A percentile compares a stretch with the other conserved stretches of the same genome.
phyloP scores from a whole-genome alignment of 345 rosid species.

The Salix caprea region DNA sequence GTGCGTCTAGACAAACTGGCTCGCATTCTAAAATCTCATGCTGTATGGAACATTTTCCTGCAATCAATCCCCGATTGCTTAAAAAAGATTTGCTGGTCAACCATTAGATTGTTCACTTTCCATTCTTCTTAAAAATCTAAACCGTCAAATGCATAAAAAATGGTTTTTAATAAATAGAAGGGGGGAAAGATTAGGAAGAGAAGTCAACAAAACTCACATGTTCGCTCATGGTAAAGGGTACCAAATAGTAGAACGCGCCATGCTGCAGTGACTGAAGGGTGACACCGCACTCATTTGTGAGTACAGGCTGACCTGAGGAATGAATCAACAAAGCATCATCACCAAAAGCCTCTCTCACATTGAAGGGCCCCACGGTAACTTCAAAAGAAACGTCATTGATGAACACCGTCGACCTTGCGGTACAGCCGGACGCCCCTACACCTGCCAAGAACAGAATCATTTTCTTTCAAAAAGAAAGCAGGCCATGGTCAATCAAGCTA shows the following conservation, averaged over 20 bases:
- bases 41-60: neutral
- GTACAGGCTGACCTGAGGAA: slow-evolving; percentile 75
- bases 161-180: neutral
- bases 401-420: slow-evolving; percentile 54
- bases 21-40: neutral
- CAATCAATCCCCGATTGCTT: neutral
- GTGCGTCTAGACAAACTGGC: neutral
- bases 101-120: neutral
- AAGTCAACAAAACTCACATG: neutral
- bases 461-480: neutral
- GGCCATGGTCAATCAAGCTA: slow-evolving; percentile 22
- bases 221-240: slow-evolving; percentile 21
- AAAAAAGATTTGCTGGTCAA: neutral
- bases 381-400: slow-evolving; percentile 88
- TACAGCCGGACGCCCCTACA: slow-evolving; percentile 23
- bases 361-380: slow-evolving; percentile 62
- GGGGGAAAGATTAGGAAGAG: neutral
- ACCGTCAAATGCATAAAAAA: neutral
- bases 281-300: slow-evolving; percentile 77
- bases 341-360: slow-evolving; percentile 83
- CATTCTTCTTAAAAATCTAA: neutral
- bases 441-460: slow-evolving; percentile 21
- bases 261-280: slow-evolving; percentile 80
- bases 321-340: slow-evolving; percentile 66
- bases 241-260: slow-evolving; percentile 78